Conservation (phyloP, 495 filamentous ascomycete genomes). For the Podospora pseudoanserina region DNA sequence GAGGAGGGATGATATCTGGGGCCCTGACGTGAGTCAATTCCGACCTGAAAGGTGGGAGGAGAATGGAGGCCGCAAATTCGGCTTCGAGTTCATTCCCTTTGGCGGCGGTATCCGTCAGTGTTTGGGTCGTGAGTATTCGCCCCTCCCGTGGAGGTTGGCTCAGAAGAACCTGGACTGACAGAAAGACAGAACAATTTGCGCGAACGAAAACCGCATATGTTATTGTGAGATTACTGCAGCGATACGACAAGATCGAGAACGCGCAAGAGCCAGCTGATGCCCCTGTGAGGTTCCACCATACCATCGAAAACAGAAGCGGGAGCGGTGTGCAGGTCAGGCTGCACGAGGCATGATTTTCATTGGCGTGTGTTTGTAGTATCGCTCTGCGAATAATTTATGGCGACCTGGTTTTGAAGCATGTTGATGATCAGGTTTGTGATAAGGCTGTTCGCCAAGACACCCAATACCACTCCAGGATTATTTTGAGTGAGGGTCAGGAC, state of each 20-base stretch:
- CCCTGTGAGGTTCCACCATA: slow-evolving; percentile 39
- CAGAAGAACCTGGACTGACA: neutral
- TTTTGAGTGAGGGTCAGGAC: neutral
- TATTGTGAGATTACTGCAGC: slow-evolving; percentile 42
- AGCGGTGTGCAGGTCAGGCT: slow-evolving; percentile 41
- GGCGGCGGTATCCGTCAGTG: slow-evolving; percentile 26
- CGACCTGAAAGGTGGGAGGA: slow-evolving; percentile 33
- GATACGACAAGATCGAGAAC: slow-evolving; percentile 41
- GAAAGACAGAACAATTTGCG: slow-evolving; percentile 41
- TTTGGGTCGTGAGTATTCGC: slow-evolving; percentile 27
- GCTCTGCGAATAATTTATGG: neutral
- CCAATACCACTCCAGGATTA: neutral
- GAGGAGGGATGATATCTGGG: slow-evolving; percentile 40
- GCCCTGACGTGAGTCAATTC: slow-evolving; percentile 28
- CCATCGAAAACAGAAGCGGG: slow-evolving; percentile 48
- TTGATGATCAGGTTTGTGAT: too few species aligned
- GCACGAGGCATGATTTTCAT: slow-evolving; percentile 24
- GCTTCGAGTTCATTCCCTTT: slow-evolving; percentile 39
- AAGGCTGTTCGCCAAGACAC: too few species aligned
- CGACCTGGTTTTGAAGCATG: too few species aligned
- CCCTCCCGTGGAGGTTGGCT: neutral
- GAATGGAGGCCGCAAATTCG: slow-evolving; percentile 26
- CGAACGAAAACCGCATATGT: slow-evolving; percentile 43
- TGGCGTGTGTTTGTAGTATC: neutral
- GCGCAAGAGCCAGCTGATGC: slow-evolving; percentile 32